Evolutionary conservation across 352 stramenopile genomes (phyloP), one percentile per base, ranked within the genome.

Genomic region (Phytophthora parvispora): DNA sequence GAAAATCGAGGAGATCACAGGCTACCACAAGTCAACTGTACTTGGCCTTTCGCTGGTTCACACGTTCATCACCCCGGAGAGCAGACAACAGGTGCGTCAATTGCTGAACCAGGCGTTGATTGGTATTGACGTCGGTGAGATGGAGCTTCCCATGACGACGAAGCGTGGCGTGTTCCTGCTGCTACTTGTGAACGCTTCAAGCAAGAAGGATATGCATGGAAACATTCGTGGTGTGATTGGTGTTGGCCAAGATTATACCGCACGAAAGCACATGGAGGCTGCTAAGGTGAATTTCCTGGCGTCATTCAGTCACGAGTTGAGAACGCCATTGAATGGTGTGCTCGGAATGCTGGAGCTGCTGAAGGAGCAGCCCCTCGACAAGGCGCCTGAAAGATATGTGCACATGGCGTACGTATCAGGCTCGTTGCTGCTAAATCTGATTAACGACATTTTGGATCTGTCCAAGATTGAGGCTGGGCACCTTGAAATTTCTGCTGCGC

Each of bases 381-480:
- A 87, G 40, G 69, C 80, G 18, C 75, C 84, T 0, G 77, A 94
- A 56, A 71, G 89, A 36, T 95, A 94, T 57, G 89, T 95, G 5
- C 86, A 96, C 65, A 96, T 95, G 82, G 87, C 87, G 9, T 95
- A 95, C 62, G 87, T 95, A 10, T 95, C 87, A 0, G 89, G 89
- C 2, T 94, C 86, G 18, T 72, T 96, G n/a, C 61, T 98, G 13
- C 80, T 98, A 50, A 95, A 95, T 48, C 62, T 98, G 32, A 97
- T 98, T 66, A 97, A 97, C 54, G 93, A 98, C 60, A 93, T 98
- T 34, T 52, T 98, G 16, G 93, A 98, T 59, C 84, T 97, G 67
- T 97, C 88, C 22, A 98, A 98, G 72, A 95, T 98, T 29, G 95
- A 98, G 74, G 91, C 92, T 58, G 95, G 95, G 0, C 90, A 98